A percentile compares a stretch with the other conserved stretches of the same genome.
These are phyloP conservation scores for Erysimum cheiranthoides DNA, from an alignment of 345 rosid genomes.

Conservation along the genomic window DNA sequence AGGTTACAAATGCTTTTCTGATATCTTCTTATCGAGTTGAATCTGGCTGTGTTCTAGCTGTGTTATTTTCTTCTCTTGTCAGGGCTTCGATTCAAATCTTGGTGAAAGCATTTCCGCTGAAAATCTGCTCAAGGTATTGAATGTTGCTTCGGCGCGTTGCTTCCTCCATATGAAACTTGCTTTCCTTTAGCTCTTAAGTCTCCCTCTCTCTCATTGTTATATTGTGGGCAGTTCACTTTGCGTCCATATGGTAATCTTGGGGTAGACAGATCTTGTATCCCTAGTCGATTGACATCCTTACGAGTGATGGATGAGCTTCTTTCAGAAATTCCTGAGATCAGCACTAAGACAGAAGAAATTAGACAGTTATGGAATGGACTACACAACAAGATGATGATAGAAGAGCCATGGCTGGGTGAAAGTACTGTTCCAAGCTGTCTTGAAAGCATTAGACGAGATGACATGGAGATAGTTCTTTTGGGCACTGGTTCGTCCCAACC, in stretches of 20 bases:
- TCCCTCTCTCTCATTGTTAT: conserved; percentile 26
- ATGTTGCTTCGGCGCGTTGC: conserved; percentile 4
- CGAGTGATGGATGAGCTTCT: conserved; percentile 63
- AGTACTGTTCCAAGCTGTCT: conserved; percentile 74
- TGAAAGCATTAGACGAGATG: conserved; percentile 80
- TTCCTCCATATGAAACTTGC: conserved; percentile 1
- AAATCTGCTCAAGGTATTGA: conserved; percentile 93
- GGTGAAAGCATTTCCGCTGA: conserved; percentile 68
- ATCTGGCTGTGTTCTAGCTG: conserved; percentile 8
- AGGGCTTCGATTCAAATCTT: conserved; percentile 53
- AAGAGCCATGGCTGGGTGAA: conserved; percentile 85
- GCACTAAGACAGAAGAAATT: conserved; percentile 62
- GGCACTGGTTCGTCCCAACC: conserved; percentile 99
- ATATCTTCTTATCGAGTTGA: conserved; percentile 3
- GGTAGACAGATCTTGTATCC: conserved; percentile 80
- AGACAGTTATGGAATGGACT: conserved; percentile 59
- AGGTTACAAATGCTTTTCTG: conserved; percentile 58
- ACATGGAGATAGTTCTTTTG: conserved; percentile 87
- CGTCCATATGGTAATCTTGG: conserved; percentile 93
- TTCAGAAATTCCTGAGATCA: conserved; percentile 80
- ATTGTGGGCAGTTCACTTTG: conserved; percentile 74
- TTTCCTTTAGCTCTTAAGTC: conserved; percentile 32
- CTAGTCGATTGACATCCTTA: conserved; percentile 57
- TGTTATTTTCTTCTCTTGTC: conserved; percentile 42
- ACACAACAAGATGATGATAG: conserved; percentile 52